A percentile compares a stretch with the other conserved stretches of the same genome.
These are phyloP conservation scores for Fusarium oligoseptatum DNA, from an alignment of 2,329 filamentous ascomycete species.

Conservation along the genomic window DNA sequence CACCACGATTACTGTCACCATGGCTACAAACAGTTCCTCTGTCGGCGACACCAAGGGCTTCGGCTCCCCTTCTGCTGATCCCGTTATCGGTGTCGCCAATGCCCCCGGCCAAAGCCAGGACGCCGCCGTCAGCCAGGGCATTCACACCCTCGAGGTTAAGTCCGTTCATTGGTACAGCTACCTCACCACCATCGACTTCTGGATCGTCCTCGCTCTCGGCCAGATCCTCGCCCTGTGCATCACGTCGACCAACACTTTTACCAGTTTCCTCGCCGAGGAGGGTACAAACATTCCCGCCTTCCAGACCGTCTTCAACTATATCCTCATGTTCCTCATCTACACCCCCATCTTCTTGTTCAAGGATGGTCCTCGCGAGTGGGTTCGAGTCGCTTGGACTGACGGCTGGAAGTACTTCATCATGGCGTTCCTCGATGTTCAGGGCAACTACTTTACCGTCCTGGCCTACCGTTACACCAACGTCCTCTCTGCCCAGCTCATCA, in stretches of 20 bases:
- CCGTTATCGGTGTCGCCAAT: constrained; percentile 9
- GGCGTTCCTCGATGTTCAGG: constrained; percentile 92
- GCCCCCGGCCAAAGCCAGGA: constrained; percentile 30
- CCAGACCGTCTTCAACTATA: constrained; percentile 96
- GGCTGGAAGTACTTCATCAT: constrained; percentile 97
- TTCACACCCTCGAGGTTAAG: constrained; percentile 67
- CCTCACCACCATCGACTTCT: constrained; percentile 88
- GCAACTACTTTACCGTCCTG: constrained; percentile 97
- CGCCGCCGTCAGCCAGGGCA: constrained; percentile 62
- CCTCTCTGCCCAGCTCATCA: constrained; percentile 92
- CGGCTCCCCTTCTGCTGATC: constrained; percentile 28
- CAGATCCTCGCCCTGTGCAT: constrained; percentile 91
- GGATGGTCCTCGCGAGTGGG: constrained; percentile 81
- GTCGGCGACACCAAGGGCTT: constrained; percentile 43
- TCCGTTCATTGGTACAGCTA: constrained; percentile 77
- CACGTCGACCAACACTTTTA: constrained; percentile 93
- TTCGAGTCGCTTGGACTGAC: constrained; percentile 72
- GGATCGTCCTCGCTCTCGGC: constrained; percentile 82
- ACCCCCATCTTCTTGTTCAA: constrained; percentile 82
- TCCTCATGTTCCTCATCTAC: constrained; percentile 85
- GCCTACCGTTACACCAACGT: constrained; percentile 95
- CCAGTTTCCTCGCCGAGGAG: constrained; percentile 74
- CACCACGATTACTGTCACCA: constrained; percentile 7
- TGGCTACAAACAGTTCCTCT: constrained; percentile 26
- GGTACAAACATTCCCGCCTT: constrained; percentile 91